phyloP scores from a whole-genome alignment of 2,329 filamentous ascomycete species.

The Tolypocladium endophyticum region DNA sequence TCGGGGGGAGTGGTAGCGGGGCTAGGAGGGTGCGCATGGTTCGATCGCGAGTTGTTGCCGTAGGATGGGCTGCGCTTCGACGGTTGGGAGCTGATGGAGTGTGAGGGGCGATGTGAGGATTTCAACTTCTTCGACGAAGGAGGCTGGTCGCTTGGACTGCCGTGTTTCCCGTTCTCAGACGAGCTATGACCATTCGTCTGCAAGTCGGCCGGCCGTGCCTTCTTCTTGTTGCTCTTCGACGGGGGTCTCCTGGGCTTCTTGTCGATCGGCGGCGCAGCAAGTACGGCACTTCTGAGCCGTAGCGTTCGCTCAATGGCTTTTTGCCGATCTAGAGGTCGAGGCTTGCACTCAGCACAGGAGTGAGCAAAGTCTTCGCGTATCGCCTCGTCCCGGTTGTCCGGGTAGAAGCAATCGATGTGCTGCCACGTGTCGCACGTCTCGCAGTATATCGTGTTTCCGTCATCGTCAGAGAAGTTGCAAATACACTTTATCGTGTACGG shows the following conservation, averaged over 20 bases:
- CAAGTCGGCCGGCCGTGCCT: constrained; percentile 59
- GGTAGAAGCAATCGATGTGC: constrained; percentile 94
- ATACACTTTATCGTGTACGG: constrained; percentile 97
- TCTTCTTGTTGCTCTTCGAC: constrained; percentile 82
- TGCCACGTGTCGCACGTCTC: constrained; percentile 96
- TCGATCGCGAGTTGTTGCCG: constrained; percentile 53
- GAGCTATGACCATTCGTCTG: constrained; percentile 58
- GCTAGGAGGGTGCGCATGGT: constrained; percentile 55
- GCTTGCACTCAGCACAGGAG: constrained; percentile 81
- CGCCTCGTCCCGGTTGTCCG: constrained; percentile 59
- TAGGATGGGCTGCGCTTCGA: constrained; percentile 55
- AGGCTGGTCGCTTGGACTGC: constrained; percentile 31
- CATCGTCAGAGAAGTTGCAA: constrained; percentile 85
- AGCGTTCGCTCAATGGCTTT: constrained; percentile 64
- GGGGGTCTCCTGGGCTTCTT: constrained; percentile 65
- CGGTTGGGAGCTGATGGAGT: constrained; percentile 61
- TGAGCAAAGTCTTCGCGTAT: constrained; percentile 65
- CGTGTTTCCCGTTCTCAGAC: constrained; percentile 41
- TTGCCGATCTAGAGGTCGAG: constrained; percentile 61
- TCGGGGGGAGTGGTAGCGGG: constrained; percentile 67
- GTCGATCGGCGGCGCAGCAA: constrained; percentile 41
- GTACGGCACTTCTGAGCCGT: constrained; percentile 37
- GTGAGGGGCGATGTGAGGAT: constrained; percentile 66
- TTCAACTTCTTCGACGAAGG: constrained; percentile 71
- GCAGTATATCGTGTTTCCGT: constrained; percentile 95